phyloP scores from a whole-genome alignment of 1,284 basidiomycete species.

The Ganoderma sinense region DNA sequence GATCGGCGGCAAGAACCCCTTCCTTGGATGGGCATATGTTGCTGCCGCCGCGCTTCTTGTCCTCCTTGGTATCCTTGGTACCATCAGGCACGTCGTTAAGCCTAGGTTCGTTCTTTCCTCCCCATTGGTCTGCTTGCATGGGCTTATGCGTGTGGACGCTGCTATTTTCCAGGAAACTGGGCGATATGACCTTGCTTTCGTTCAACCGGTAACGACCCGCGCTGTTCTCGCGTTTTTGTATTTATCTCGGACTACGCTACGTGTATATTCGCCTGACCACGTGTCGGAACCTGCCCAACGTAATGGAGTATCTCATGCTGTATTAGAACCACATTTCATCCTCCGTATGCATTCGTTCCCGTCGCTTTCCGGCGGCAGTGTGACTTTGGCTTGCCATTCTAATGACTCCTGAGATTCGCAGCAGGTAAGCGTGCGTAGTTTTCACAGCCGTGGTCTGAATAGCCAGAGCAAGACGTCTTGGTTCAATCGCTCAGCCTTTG shows the following conservation, averaged over 20 bases:
- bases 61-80: slow-evolving; percentile 86
- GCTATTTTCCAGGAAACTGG: slow-evolving; percentile 62
- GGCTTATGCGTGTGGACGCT: slow-evolving; percentile 14
- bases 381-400: neutral
- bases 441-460: neutral
- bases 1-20: slow-evolving; percentile 98
- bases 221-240: slow-evolving; percentile 15
- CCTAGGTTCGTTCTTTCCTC: slow-evolving; percentile 76
- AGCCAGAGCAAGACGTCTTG: neutral
- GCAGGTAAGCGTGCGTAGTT: neutral
- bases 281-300: slow-evolving; percentile 25
- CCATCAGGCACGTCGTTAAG: slow-evolving; percentile 91
- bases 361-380: neutral
- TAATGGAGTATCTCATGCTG: slow-evolving; percentile 35
- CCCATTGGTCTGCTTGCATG: slow-evolving; percentile 22
- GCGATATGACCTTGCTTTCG: slow-evolving; percentile 86
- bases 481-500: too few relatives aligned
- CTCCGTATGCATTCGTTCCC: neutral
- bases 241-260: slow-evolving; percentile 31
- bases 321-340: slow-evolving; percentile 30
- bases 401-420: neutral
- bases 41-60: slow-evolving; percentile 90
- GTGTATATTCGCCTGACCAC: slow-evolving; percentile 28
- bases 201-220: slow-evolving; percentile 72
- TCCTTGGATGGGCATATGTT: slow-evolving; percentile 97